phyloP scores from a whole-genome alignment of 176 grass and related monocot species.

The Saccharum spontaneum region DNA sequence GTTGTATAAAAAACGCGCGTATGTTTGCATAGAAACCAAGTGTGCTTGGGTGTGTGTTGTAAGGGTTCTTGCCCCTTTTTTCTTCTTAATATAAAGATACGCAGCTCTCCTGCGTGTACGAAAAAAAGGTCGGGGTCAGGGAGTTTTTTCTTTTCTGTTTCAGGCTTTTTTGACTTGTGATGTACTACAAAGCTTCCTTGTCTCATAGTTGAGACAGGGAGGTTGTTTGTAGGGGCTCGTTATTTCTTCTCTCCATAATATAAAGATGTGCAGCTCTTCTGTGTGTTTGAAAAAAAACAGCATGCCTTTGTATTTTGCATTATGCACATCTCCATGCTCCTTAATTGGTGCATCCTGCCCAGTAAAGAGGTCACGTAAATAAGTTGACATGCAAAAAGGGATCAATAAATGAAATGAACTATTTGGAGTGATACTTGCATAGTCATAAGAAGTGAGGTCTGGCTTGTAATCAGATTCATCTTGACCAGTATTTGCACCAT shows the following conservation, averaged over 20 bases:
- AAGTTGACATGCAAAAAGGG: constrained; percentile 12
- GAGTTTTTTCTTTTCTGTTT: background rate
- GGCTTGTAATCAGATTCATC: constrained; percentile 53
- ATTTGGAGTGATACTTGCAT: constrained; percentile 53
- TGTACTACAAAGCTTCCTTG: background rate
- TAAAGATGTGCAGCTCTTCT: background rate
- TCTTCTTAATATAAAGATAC: background rate
- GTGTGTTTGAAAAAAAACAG: background rate
- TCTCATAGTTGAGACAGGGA: background rate
- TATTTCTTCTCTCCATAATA: background rate
- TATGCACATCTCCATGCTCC: constrained; percentile 85
- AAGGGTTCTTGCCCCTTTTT: background rate
- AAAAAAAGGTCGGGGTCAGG: background rate
- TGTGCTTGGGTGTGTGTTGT: background rate
- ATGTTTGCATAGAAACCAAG: background rate
- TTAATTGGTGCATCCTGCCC: constrained; percentile 94
- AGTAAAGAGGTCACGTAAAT: constrained; percentile 35
- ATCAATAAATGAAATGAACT: constrained; percentile 7
- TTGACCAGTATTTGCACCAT: constrained; percentile 96
- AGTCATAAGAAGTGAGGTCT: constrained; percentile 95
- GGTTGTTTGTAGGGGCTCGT: background rate
- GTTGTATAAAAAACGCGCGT: background rate
- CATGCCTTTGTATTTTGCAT: constrained; percentile 91
- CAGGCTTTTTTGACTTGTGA: background rate
- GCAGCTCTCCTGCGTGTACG: too few species aligned